phyloP scores from a whole-genome alignment of 495 filamentous ascomycete genomes.

The Hypoxylon rickii region DNA sequence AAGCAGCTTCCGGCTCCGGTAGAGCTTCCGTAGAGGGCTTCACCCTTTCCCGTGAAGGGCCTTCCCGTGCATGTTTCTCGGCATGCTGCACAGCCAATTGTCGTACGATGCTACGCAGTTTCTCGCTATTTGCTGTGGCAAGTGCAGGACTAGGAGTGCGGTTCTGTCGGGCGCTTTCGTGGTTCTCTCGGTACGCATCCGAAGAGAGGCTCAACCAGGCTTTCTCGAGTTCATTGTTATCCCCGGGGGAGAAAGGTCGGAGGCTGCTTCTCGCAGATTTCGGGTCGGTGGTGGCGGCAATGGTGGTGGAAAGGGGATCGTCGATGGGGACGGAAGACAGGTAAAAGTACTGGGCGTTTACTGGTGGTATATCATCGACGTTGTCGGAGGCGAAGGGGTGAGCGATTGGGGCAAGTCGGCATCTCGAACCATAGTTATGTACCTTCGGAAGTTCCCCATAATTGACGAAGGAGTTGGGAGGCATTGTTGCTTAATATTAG shows the following conservation, averaged over 20 bases:
- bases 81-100: slow-evolving; percentile 44
- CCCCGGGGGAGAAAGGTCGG: slow-evolving; percentile 75
- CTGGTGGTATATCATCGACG: slow-evolving; percentile 53
- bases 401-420: slow-evolving; percentile 47
- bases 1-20: slow-evolving; percentile 13
- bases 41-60: slow-evolving; percentile 36
- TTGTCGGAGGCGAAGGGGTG: slow-evolving; percentile 35
- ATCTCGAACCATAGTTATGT: slow-evolving; percentile 47
- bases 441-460: slow-evolving; percentile 28
- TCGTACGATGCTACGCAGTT: slow-evolving; percentile 51
- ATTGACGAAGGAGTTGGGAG: slow-evolving; percentile 19
- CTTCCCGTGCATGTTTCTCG: slow-evolving; percentile 37
- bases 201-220: slow-evolving; percentile 66
- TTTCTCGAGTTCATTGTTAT: slow-evolving; percentile 73
- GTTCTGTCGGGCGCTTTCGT: slow-evolving; percentile 39
- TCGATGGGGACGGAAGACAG: slow-evolving; percentile 76
- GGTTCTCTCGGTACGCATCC: slow-evolving; percentile 49
- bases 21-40: slow-evolving; percentile 38
- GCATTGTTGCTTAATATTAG: slow-evolving; percentile 30
- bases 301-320: slow-evolving; percentile 73
- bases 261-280: slow-evolving; percentile 60
- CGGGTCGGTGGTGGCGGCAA: slow-evolving; percentile 55
- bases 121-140: slow-evolving; percentile 44
- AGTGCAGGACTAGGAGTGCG: slow-evolving; percentile 38
- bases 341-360: slow-evolving; percentile 81